These are phyloP conservation scores for Hibiscus mutabilis DNA, from an alignment of 345 rosid species.

Conservation along the genomic window DNA sequence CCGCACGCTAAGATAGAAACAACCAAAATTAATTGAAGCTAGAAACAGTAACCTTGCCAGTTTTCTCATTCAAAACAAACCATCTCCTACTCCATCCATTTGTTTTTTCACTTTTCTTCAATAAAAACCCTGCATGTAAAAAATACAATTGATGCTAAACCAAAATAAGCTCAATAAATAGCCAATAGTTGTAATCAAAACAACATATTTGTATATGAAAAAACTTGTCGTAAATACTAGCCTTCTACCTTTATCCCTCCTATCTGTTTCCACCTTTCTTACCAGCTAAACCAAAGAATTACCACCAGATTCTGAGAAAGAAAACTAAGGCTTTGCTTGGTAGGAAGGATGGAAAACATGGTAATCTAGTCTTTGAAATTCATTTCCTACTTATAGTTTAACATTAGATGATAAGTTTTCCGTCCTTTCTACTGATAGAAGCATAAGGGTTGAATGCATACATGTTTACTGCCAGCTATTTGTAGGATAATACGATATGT, in stretches of 20 bases:
- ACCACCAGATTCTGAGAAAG: neutral
- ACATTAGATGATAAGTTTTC: neutral
- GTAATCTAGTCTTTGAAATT: neutral
- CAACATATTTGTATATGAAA: neutral
- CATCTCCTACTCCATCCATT: conserved; percentile 91
- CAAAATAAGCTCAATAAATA: neutral
- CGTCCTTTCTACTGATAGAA: neutral
- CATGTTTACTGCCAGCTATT: neutral
- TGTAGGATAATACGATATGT: too few relatives aligned
- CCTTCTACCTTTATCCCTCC: neutral
- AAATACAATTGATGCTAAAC: neutral
- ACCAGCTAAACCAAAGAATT: neutral
- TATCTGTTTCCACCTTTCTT: neutral
- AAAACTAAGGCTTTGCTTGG: neutral
- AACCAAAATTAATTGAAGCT: neutral
- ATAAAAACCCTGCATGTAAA: conserved; percentile 60
- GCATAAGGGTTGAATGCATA: neutral
- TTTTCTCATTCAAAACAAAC: conserved; percentile 97
- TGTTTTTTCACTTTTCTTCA: conserved; percentile 91
- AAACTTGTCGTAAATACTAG: neutral
- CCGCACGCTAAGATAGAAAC: neutral
- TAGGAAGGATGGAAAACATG: neutral
- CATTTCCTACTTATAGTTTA: neutral
- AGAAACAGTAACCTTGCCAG: conserved; percentile 68
- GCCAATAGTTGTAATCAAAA: neutral